Percentiles rank a stretch among this genome's conserved stretches.
phyloP scores from a whole-genome alignment of 148 eudicot genomes.

The Persicaria tinctoria region DNA sequence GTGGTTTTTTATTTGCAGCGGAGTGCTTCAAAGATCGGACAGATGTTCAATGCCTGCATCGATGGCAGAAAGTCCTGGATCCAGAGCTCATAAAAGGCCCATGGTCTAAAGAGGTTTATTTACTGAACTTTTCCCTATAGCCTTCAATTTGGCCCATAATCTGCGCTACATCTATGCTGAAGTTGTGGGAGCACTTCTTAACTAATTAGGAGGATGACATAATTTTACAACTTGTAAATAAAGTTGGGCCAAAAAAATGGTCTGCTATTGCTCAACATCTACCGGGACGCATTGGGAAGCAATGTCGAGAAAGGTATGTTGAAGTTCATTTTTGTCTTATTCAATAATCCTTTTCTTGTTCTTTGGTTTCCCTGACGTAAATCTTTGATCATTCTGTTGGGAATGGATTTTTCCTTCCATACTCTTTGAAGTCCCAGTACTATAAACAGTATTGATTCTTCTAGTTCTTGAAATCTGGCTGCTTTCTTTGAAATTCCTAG shows the following conservation, averaged over 20 bases:
- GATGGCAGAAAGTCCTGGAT: conserved; percentile 97
- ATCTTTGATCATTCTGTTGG: background rate
- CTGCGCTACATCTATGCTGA: background rate
- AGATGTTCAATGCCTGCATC: conserved; percentile 93
- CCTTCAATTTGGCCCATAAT: background rate
- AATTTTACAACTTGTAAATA: conserved; percentile 65
- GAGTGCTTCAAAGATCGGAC: conserved; percentile 93
- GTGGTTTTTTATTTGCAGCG: conserved; percentile 38
- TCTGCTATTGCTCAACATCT: conserved; percentile 85
- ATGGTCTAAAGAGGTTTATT: conserved; percentile 90
- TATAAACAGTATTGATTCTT: too few relatives aligned
- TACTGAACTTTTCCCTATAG: background rate
- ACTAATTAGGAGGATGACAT: conserved; percentile 68
- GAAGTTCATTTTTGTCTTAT: too few relatives aligned
- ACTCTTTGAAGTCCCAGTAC: too few relatives aligned
- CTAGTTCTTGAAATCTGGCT: background rate
- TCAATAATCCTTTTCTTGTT: too few relatives aligned
- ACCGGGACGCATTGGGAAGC: conserved; percentile 96
- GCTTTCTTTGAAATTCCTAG: conserved; percentile 25
- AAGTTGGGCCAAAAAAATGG: conserved; percentile 94
- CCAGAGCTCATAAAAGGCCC: conserved; percentile 98
- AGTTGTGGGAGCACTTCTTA: background rate
- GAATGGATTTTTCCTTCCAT: too few relatives aligned
- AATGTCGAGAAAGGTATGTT: conserved; percentile 84
- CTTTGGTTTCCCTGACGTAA: too few relatives aligned